These are phyloP conservation scores for Phytopythium oedochilum DNA, from an alignment of 352 stramenopile species.

Conservation along the genomic window DNA sequence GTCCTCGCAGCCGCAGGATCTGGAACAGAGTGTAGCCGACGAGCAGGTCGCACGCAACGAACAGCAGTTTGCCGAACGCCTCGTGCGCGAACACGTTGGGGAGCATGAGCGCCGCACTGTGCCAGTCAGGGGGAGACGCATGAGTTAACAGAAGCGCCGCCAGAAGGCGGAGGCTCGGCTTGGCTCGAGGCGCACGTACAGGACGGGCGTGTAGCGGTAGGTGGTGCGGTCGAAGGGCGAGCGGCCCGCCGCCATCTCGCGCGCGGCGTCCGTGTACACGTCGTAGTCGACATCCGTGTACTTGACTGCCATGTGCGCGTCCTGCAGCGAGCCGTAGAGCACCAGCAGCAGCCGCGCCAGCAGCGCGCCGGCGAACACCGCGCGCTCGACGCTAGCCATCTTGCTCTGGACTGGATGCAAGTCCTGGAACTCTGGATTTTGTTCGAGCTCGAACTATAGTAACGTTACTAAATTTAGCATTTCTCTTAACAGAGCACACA, in stretches of 20 bases:
- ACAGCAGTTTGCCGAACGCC: constrained; percentile 94
- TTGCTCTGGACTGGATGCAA: no score
- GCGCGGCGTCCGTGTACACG: constrained; percentile 97
- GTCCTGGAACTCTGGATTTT: no score
- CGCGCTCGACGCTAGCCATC: constrained; percentile 17
- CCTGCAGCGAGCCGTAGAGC: constrained; percentile 72
- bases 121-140: not conserved
- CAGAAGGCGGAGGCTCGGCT: not conserved
- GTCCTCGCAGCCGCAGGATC: constrained; percentile 66
- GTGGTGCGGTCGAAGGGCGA: constrained; percentile 96
- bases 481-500: no score
- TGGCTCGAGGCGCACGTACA: constrained; percentile 60
- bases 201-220: constrained; percentile 98
- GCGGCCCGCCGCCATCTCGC: constrained; percentile 79
- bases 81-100: constrained; percentile 74
- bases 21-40: constrained; percentile 88
- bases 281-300: constrained; percentile 99
- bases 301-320: constrained; percentile 76
- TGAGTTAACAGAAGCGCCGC: not conserved
- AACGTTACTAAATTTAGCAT: no score
- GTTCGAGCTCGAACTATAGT: no score
- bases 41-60: constrained; percentile 93
- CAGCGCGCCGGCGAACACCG: constrained; percentile 49
- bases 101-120: constrained; percentile 65
- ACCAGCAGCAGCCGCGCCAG: constrained; percentile 58